Conservation (phyloP, 257 asterid species). For the Jacaranda mimosifolia region DNA sequence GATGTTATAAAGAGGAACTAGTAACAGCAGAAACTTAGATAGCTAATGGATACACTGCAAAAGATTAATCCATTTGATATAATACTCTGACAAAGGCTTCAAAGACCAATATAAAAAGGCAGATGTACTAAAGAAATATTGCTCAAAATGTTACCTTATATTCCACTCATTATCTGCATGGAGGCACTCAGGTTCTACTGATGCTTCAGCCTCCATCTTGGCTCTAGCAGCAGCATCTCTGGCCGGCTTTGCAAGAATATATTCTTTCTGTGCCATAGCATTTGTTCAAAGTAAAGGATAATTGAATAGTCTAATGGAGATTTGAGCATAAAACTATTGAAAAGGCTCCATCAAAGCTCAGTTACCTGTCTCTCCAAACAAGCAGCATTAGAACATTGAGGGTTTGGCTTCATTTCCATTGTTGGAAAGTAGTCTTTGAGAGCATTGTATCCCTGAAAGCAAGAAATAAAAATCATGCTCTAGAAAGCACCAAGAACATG, state of each 20-base stretch:
- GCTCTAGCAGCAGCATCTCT: slow-evolving; percentile 93
- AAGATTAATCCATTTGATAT: slow-evolving; percentile 6
- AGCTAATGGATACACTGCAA: slow-evolving; percentile 1
- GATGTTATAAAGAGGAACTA: background rate
- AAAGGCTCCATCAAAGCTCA: slow-evolving; percentile 22
- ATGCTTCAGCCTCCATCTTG: slow-evolving; percentile 66
- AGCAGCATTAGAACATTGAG: slow-evolving; percentile 94
- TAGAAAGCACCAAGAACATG: slow-evolving; percentile 10
- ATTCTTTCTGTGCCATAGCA: slow-evolving; percentile 70
- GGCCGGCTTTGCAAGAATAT: slow-evolving; percentile 74
- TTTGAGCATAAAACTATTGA: background rate
- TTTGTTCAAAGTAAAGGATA: slow-evolving; percentile 20
- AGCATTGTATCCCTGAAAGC: slow-evolving; percentile 89
- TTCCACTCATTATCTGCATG: slow-evolving; percentile 97
- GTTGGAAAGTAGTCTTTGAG: slow-evolving; percentile 96
- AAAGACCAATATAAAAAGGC: background rate
- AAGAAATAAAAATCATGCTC: slow-evolving; percentile 27
- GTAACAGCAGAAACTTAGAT: background rate
- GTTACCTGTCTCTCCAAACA: slow-evolving; percentile 96
- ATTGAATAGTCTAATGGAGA: background rate
- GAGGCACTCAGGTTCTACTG: slow-evolving; percentile 61
- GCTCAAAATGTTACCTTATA: slow-evolving; percentile 64
- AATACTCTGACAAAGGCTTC: slow-evolving; percentile 6
- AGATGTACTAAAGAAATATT: background rate
- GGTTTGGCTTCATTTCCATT: slow-evolving; percentile 97